These are phyloP conservation scores for Phytophthora citricola DNA, from an alignment of 352 stramenopile genomes.

Conservation along the genomic window DNA sequence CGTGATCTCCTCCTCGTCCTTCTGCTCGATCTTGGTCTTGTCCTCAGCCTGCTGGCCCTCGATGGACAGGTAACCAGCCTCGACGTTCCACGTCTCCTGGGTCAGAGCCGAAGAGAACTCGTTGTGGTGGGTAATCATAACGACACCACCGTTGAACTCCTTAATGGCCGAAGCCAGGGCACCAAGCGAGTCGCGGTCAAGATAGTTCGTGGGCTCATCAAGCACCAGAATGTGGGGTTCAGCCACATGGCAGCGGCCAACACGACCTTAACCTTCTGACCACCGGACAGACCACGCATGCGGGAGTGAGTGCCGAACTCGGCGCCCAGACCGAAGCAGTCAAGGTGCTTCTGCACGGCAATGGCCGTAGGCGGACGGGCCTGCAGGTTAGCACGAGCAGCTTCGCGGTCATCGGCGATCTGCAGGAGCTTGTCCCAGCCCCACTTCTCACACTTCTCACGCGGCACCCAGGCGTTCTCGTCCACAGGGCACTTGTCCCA, in stretches of 20 bases:
- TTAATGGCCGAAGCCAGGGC: conserved; percentile 96
- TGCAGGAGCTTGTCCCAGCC: conserved; percentile 97
- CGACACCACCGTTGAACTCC: conserved; percentile 96
- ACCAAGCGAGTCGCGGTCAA: conserved; percentile 97
- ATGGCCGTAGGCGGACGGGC: conserved; percentile 94
- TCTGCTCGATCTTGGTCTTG: conserved; percentile 93
- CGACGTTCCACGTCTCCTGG: conserved; percentile 96
- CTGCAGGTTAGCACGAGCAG: conserved; percentile 93
- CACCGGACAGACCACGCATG: conserved; percentile 97
- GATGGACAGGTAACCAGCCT: conserved; percentile 85
- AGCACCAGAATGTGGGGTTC: conserved; percentile 95
- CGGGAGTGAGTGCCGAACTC: conserved; percentile 98
- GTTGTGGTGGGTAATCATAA: conserved; percentile 98
- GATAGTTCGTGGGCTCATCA: conserved; percentile 96
- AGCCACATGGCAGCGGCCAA: conserved; percentile 97
- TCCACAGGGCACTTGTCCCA: conserved; percentile 95
- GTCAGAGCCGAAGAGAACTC: conserved; percentile 96
- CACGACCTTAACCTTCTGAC: conserved; percentile 99
- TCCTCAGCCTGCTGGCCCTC: conserved; percentile 86
- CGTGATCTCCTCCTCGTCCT: conserved; percentile 81
- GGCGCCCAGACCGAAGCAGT: conserved; percentile 96
- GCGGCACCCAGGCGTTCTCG: conserved; percentile 96
- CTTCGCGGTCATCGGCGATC: conserved; percentile 96
- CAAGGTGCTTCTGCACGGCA: conserved; percentile 97
- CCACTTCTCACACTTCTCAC: conserved; percentile 96